Base-by-base conservation (phyloP, 202 grass and related monocot genomes). In the Schoenoplectus tabernaemontani region DNA sequence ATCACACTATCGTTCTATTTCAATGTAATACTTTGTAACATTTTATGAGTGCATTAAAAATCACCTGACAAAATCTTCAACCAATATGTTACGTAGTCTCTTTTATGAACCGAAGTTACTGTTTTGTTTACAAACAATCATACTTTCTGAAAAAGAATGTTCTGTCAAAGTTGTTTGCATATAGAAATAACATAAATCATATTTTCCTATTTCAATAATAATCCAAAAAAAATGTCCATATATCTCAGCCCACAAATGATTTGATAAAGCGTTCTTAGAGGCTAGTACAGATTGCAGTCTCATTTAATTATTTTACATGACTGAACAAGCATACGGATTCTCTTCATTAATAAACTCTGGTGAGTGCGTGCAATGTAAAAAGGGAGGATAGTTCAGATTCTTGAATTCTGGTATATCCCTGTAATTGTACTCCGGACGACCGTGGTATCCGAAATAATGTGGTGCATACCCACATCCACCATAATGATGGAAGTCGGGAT, bases 321-420 rank as follows among this genome's bases (percentile, higher is more conserved):
- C 47, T 72, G 83, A 84, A 84, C 92, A 99, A 3, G 88, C 96
- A 56, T 88, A 77, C 1, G 90, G 90, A 78, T 91, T 90, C 58
- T 99, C 90, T 1, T 88, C 51, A 47, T 88, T 91, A 50, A 93
- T 83, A 84, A 91, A 88, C 63, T 93, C 85, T 54, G 73, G 82
- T 50, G 87, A 83, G 76, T 94, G 95, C 10, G 91, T 75, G 64
- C 89, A 97, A 57, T 97, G 87, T 77, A 94, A 36, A 87, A 94
- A 94, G 0, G 89, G 73, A 9, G 80, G 86, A 22, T 87, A 81
- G 64, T 76, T 39, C 83, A 77, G 88, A 0, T 83, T 79, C 26
- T 38, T 82, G 62, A 94, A 81, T 34, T 88, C 84, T 1, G 57
- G 59, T 38, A 81, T 81, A 22, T 83, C 84, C n/a, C 72, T 28